Percentiles rank a stretch among this genome's conserved stretches.
Evolutionary conservation across 192 early-diverging fungal species (phyloP).

Genomic region (Coemansia sp.): DNA sequence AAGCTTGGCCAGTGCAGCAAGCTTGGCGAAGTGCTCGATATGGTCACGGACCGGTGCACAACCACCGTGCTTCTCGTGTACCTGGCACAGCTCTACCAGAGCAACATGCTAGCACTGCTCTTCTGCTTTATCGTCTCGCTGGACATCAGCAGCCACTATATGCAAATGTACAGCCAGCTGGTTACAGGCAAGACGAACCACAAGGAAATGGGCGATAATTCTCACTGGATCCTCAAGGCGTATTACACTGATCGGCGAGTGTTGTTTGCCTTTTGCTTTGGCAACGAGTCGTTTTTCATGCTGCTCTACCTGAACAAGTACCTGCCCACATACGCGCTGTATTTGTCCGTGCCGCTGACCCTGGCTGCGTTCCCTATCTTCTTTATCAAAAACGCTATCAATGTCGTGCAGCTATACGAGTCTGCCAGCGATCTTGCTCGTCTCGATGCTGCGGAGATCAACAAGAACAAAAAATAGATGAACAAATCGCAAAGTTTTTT

Average conservation of each 20-base stretch:
- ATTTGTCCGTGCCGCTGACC: slow-evolving; percentile 17
- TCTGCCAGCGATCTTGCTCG: slow-evolving; percentile 76
- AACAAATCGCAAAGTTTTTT: not conserved
- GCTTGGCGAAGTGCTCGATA: slow-evolving; percentile 97
- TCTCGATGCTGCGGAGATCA: slow-evolving; percentile 58
- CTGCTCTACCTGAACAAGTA: slow-evolving; percentile 73
- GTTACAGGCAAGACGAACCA: slow-evolving; percentile 84
- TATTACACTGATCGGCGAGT: slow-evolving; percentile 93
- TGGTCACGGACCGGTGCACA: slow-evolving; percentile 97
- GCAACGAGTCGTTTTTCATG: slow-evolving; percentile 92
- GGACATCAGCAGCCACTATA: slow-evolving; percentile 95
- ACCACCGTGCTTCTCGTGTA: slow-evolving; percentile 90
- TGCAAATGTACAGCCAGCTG: slow-evolving; percentile 97
- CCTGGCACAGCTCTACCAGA: slow-evolving; percentile 68
- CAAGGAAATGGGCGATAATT: slow-evolving; percentile 76
- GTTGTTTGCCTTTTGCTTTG: slow-evolving; percentile 88
- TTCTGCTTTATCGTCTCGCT: slow-evolving; percentile 91
- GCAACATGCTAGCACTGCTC: slow-evolving; percentile 59
- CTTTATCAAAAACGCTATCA: slow-evolving; percentile 87
- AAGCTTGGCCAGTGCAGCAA: slow-evolving; percentile 91
- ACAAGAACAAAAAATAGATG: slow-evolving; percentile 9
- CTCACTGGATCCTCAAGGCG: slow-evolving; percentile 75
- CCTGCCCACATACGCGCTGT: slow-evolving; percentile 23
- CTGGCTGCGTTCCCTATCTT: slow-evolving; percentile 69
- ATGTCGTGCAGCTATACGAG: slow-evolving; percentile 89